These are phyloP conservation scores for Termitomyces sp. DNA, from an alignment of 768 basidiomycete species.

Conservation along the genomic window DNA sequence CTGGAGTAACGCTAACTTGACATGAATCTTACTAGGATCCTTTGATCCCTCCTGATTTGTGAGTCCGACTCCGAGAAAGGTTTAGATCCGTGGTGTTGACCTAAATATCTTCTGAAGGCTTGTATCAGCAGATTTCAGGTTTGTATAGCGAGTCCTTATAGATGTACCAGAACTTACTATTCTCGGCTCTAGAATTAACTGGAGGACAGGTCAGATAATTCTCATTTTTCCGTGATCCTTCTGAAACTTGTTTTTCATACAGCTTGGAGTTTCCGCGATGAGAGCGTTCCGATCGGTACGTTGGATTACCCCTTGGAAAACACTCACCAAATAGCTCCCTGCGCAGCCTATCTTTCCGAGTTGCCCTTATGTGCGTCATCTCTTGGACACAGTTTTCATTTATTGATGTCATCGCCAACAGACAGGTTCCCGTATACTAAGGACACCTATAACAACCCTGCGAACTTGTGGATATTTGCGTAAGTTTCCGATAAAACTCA, in stretches of 20 bases:
- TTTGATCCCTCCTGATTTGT: constrained; percentile 38
- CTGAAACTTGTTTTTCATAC: not conserved
- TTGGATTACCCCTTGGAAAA: not conserved
- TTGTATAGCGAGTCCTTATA: not conserved
- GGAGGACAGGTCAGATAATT: constrained; percentile 34
- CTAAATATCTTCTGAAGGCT: constrained; percentile 19
- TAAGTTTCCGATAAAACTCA: constrained; percentile 20
- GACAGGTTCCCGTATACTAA: constrained; percentile 57
- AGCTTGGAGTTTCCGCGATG: constrained; percentile 41
- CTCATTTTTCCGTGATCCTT: not conserved
- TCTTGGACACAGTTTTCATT: not conserved
- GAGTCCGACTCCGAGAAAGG: constrained; percentile 13
- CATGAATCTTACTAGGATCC: constrained; percentile 25
- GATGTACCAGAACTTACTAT: not conserved
- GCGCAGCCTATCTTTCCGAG: constrained; percentile 37
- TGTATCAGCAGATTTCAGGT: constrained; percentile 40
- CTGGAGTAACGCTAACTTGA: not conserved
- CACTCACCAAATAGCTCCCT: not conserved
- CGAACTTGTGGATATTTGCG: constrained; percentile 55
- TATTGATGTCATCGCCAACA: constrained; percentile 13
- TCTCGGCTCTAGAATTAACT: constrained; percentile 32
- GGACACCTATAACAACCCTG: constrained; percentile 60
- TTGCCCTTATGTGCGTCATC: constrained; percentile 26
- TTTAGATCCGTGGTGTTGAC: not conserved
- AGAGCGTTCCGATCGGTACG: constrained; percentile 33